These are phyloP conservation scores for Rosa hybrid DNA, from an alignment of 331 rosid genomes.

Conservation along the genomic window DNA sequence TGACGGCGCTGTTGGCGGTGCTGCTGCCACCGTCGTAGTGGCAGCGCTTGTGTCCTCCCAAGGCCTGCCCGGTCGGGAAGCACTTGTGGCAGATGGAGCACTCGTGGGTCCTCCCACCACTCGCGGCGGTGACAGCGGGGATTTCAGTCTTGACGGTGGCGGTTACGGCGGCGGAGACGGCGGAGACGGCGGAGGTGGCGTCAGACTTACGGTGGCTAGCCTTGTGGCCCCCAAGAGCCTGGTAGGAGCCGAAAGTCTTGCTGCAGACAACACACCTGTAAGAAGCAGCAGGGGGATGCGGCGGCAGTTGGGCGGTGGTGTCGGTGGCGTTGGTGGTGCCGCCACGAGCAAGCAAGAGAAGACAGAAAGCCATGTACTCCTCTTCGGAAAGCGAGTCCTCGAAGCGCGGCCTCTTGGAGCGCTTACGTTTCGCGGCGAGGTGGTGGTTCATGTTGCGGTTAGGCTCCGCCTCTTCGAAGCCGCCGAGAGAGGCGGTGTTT, in stretches of 20 bases:
- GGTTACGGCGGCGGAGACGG: constrained; percentile 16
- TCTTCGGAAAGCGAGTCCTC: constrained; percentile 62
- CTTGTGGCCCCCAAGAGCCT: constrained; percentile 95
- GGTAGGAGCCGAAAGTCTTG: constrained; percentile 77
- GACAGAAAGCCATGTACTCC: constrained; percentile 88
- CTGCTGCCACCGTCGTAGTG: constrained; percentile 82
- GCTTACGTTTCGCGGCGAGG: constrained; percentile 50
- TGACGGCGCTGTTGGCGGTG: constrained; percentile 22
- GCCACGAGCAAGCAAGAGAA: constrained; percentile 80
- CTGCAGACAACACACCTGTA: constrained; percentile 68
- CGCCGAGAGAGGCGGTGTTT: constrained; percentile 28
- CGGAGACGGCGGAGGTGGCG: constrained; percentile 19
- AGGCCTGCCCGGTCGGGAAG: constrained; percentile 87
- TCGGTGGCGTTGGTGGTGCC: not conserved
- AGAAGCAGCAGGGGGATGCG: constrained; percentile 33
- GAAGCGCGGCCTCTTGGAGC: constrained; percentile 59
- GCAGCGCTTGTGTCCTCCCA: constrained; percentile 94
- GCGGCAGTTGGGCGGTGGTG: not conserved
- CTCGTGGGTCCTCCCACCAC: constrained; percentile 60
- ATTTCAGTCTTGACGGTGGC: not conserved
- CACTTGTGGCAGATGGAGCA: constrained; percentile 84
- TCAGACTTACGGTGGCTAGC: constrained; percentile 83
- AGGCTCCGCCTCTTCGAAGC: constrained; percentile 3
- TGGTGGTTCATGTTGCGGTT: constrained; percentile 10
- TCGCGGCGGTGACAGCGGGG: not conserved